Conservation (phyloP, 2,329 filamentous ascomycete genomes). For the Penicillium italicum region DNA sequence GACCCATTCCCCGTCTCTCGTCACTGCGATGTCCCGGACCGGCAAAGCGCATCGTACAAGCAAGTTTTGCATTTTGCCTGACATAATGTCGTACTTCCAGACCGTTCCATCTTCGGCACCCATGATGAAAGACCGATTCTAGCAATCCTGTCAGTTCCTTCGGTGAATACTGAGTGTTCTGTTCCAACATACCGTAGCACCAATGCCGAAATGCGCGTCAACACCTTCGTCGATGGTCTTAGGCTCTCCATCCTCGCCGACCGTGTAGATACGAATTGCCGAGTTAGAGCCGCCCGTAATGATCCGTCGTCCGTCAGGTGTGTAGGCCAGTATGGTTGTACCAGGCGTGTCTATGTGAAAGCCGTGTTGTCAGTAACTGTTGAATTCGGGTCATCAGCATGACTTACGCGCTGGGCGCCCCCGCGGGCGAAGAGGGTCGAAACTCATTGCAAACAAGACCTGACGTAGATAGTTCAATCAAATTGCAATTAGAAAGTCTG, state of each 20-base stretch:
- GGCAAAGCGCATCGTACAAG: conserved; percentile 81
- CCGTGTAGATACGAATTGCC: conserved; percentile 86
- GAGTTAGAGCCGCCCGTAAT: conserved; percentile 93
- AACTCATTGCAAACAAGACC: conserved; percentile 29
- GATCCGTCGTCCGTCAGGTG: conserved; percentile 78
- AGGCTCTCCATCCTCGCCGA: conserved; percentile 87
- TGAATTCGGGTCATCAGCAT: not conserved
- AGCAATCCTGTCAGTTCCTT: conserved; percentile 5
- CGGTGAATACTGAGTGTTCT: not conserved
- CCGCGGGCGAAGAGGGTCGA: conserved; percentile 37
- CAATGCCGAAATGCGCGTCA: conserved; percentile 78
- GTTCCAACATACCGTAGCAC: conserved; percentile 57
- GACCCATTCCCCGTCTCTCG: conserved; percentile 77
- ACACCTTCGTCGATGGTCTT: conserved; percentile 86
- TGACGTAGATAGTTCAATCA: not conserved
- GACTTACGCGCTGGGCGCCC: conserved; percentile 49
- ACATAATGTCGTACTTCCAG: conserved; percentile 79
- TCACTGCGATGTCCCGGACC: conserved; percentile 79
- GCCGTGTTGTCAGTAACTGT: conserved; percentile 7
- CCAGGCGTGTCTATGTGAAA: conserved; percentile 67
- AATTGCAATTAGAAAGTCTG: conserved; percentile 6
- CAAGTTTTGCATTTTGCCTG: conserved; percentile 68
- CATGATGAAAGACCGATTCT: conserved; percentile 80
- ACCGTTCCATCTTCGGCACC: conserved; percentile 96
- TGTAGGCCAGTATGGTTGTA: conserved; percentile 82